Evolutionary conservation across 2,329 filamentous ascomycete species (phyloP).

Genomic region (Cercospora sesami): DNA sequence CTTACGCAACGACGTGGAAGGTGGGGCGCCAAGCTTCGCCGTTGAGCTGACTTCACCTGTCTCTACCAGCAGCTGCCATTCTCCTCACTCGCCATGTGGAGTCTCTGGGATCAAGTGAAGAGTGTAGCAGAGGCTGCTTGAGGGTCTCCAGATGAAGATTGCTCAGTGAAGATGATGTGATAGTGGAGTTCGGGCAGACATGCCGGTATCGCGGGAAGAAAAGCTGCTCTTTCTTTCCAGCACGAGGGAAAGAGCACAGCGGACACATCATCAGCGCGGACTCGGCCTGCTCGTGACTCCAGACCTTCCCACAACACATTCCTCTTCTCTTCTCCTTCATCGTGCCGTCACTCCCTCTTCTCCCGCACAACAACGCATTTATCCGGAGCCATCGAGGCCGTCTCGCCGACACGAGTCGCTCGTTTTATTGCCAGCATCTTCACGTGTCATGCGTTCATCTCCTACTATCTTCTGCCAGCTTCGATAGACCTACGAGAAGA

Average conservation of each 20-base stretch:
- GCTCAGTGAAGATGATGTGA: not conserved
- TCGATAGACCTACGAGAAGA: conserved; percentile 17
- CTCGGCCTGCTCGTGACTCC: not conserved
- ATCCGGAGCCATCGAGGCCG: not conserved
- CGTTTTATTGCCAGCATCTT: conserved; percentile 14
- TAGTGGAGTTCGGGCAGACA: conserved; percentile 1
- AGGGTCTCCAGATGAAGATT: not conserved
- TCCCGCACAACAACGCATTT: not conserved
- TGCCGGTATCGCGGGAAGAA: not conserved
- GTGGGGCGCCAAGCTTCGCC: conserved; percentile 2
- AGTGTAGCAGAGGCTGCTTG: not conserved
- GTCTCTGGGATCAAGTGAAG: not conserved
- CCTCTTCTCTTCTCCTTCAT: not conserved
- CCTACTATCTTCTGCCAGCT: conserved; percentile 4
- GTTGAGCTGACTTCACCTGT: conserved; percentile 3
- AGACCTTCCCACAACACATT: not conserved
- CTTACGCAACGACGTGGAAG: conserved; percentile 4
- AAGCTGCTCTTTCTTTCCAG: conserved; percentile 14
- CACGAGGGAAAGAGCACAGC: conserved; percentile 14
- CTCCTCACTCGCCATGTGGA: not conserved
- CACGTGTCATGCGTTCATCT: conserved; percentile 14
- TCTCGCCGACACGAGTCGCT: conserved; percentile 7
- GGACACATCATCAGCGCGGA: not conserved
- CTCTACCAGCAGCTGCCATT: not conserved
- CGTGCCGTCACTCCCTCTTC: not conserved